Percentiles rank a stretch among this genome's conserved stretches.
phyloP scores from a whole-genome alignment of 2,329 filamentous ascomycete species.

The Alternaria viburni region DNA sequence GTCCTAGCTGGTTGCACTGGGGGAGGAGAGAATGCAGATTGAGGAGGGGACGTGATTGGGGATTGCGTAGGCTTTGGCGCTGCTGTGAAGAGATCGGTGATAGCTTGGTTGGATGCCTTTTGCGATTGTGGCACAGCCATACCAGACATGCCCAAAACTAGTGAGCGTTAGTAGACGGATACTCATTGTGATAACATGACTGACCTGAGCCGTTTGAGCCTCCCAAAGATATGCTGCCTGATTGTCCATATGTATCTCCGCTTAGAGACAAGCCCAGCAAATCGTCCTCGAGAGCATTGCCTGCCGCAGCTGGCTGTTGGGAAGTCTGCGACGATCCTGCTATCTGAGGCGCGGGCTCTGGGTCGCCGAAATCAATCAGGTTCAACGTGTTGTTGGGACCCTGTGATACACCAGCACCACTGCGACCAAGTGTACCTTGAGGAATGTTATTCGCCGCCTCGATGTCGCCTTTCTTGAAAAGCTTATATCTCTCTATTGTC shows the following conservation, averaged over 20 bases:
- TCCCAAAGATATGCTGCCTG: slow-evolving; percentile 83
- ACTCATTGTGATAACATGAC: neutral
- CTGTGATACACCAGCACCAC: slow-evolving; percentile 67
- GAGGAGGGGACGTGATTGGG: slow-evolving; percentile 56
- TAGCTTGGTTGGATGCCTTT: slow-evolving; percentile 56
- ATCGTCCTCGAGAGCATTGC: slow-evolving; percentile 83
- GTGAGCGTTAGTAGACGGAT: slow-evolving; percentile 14
- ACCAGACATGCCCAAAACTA: slow-evolving; percentile 44
- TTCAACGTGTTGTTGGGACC: slow-evolving; percentile 81
- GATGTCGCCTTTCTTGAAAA: slow-evolving; percentile 93
- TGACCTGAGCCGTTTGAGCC: slow-evolving; percentile 53
- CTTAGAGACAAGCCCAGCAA: slow-evolving; percentile 82
- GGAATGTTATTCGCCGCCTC: slow-evolving; percentile 84
- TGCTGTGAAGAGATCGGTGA: slow-evolving; percentile 64
- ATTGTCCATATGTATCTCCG: slow-evolving; percentile 71
- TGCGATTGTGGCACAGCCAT: slow-evolving; percentile 42
- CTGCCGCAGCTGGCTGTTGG: slow-evolving; percentile 56
- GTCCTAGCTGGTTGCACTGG: slow-evolving; percentile 44
- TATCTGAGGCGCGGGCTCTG: slow-evolving; percentile 57
- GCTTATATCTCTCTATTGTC: slow-evolving; percentile 92
- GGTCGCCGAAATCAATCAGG: slow-evolving; percentile 86
- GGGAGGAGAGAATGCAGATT: slow-evolving; percentile 47
- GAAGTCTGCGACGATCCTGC: slow-evolving; percentile 42
- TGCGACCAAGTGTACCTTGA: slow-evolving; percentile 75
- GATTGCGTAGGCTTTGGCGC: slow-evolving; percentile 48